Percentiles rank a stretch among this genome's conserved stretches.
Evolutionary conservation across 1,284 basidiomycete species (phyloP).

Genomic region (Entoloma clypeatum): DNA sequence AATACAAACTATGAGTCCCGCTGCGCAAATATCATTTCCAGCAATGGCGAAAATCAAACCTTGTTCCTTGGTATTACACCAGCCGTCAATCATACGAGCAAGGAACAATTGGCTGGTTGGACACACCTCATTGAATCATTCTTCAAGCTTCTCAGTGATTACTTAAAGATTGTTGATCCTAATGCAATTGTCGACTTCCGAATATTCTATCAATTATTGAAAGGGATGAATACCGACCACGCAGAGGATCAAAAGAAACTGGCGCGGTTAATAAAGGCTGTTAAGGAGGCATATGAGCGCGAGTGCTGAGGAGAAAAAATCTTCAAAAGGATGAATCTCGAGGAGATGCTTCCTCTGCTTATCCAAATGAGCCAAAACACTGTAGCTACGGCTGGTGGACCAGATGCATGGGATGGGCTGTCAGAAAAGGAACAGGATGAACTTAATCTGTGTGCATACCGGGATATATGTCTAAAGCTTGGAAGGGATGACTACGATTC

Average conservation of each 20-base stretch:
- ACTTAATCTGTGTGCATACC: neutral
- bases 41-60: neutral
- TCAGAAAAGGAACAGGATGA: neutral
- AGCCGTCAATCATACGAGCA: neutral
- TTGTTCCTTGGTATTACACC: neutral
- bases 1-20: constrained; percentile 2
- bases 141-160: too few species aligned
- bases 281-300: constrained; percentile 2
- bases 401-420: neutral
- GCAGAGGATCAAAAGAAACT: too few species aligned
- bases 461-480: too few species aligned
- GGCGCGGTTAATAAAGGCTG: neutral
- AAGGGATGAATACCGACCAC: neutral
- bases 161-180: neutral
- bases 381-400: neutral
- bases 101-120: neutral
- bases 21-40: neutral
- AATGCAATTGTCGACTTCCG: too few species aligned
- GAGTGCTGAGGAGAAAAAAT: neutral
- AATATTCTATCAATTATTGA: neutral
- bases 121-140: too few species aligned
- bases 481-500: too few species aligned
- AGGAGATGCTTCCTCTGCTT: neutral
- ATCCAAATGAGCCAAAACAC: neutral
- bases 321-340: neutral